phyloP scores from a whole-genome alignment of 2,329 filamentous ascomycete species.

The Hortaea werneckii region DNA sequence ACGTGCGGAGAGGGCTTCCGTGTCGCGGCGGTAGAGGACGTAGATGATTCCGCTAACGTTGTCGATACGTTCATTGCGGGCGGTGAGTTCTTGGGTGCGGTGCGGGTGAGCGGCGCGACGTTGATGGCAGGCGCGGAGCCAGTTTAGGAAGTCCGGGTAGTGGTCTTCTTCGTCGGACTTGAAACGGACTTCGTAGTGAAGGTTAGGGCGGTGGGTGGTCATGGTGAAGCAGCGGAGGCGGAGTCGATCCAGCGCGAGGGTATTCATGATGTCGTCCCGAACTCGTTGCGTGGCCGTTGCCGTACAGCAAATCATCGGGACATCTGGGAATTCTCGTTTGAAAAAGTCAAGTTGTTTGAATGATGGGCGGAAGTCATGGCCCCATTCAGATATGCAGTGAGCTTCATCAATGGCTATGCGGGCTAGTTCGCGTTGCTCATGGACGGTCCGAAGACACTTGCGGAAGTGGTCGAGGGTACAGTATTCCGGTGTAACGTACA shows the following conservation, averaged over 20 bases:
- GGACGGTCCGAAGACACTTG: constrained; percentile 58
- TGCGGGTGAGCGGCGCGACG: constrained; percentile 38
- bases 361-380: constrained; percentile 88
- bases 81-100: constrained; percentile 49
- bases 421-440: constrained; percentile 74
- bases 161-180: constrained; percentile 67
- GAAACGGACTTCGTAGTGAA: constrained; percentile 85
- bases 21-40: constrained; percentile 64
- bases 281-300: constrained; percentile 80
- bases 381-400: constrained; percentile 97
- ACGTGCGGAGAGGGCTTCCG: constrained; percentile 57
- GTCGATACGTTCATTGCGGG: constrained; percentile 42
- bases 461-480: constrained; percentile 72
- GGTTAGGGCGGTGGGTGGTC: constrained; percentile 71
- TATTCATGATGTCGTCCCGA: constrained; percentile 68
- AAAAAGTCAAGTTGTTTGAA: constrained; percentile 86
- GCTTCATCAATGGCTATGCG: constrained; percentile 88
- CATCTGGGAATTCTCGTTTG: constrained; percentile 66
- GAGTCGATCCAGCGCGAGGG: constrained; percentile 55
- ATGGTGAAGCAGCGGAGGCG: constrained; percentile 68
- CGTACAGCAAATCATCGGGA: constrained; percentile 86
- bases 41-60: constrained; percentile 72
- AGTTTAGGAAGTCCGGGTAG: constrained; percentile 62
- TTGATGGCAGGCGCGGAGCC: constrained; percentile 63
- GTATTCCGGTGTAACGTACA: constrained; percentile 90